These are phyloP conservation scores for Sporothrix dimorphospora DNA, from an alignment of 2,329 filamentous ascomycete genomes.

Conservation along the genomic window DNA sequence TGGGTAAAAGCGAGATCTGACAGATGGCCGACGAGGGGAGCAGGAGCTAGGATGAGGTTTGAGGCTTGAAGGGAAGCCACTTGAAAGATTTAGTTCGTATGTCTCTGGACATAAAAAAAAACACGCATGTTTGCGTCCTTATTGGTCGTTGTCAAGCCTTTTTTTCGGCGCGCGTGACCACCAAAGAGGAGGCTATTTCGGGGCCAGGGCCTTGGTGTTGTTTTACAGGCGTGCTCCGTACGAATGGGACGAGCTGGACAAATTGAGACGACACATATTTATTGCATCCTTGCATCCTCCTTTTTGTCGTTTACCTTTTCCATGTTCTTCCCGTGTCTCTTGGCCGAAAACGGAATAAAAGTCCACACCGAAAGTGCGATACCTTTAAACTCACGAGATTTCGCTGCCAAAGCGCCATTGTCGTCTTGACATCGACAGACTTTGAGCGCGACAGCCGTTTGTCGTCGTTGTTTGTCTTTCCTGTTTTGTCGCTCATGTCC, in stretches of 20 bases:
- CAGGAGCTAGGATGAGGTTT: neutral
- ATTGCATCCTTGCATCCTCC: neutral
- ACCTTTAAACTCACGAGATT: neutral
- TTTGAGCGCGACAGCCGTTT: neutral
- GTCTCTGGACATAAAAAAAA: neutral
- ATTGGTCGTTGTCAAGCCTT: neutral
- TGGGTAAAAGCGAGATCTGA: constrained; percentile 17
- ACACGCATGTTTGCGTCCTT: neutral
- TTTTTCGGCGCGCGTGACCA: constrained; percentile 19
- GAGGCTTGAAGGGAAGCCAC: too few species aligned
- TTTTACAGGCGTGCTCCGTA: neutral
- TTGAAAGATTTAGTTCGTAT: neutral
- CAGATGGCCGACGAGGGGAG: neutral
- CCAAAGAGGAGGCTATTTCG: neutral
- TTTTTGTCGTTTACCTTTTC: neutral
- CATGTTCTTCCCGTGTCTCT: neutral
- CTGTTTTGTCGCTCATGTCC: neutral
- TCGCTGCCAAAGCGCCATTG: too few species aligned
- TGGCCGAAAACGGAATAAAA: neutral
- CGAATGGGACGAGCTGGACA: neutral
- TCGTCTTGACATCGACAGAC: neutral
- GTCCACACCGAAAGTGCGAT: neutral
- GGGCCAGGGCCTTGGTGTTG: neutral
- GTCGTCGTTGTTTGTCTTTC: neutral
- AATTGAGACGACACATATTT: constrained; percentile 8